phyloP scores from a whole-genome alignment of 2,329 filamentous ascomycete species.

The Colletotrichum theobromicola region DNA sequence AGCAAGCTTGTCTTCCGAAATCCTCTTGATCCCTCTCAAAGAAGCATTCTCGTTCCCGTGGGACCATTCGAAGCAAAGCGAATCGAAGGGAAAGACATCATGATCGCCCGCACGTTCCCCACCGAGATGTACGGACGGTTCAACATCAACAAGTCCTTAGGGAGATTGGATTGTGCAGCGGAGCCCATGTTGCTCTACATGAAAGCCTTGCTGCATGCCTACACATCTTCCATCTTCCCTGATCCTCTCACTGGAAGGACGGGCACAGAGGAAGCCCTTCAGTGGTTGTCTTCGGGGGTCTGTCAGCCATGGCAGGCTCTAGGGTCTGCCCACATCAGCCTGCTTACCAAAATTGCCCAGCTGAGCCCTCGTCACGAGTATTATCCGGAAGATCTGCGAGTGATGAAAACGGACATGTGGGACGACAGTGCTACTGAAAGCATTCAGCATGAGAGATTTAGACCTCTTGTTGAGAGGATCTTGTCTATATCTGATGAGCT shows the following conservation, averaged over 20 bases:
- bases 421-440: constrained; percentile 30
- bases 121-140: constrained; percentile 52
- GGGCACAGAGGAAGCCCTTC: constrained; percentile 64
- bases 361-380: constrained; percentile 36
- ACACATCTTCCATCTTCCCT: constrained; percentile 61
- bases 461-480: constrained; percentile 32
- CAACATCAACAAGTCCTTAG: constrained; percentile 57
- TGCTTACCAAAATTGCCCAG: constrained; percentile 25
- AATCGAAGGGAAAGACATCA: constrained; percentile 8
- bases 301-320: constrained; percentile 55
- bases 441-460: constrained; percentile 43
- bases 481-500: constrained; percentile 34
- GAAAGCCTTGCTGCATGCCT: constrained; percentile 65
- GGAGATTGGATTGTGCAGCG: constrained; percentile 60
- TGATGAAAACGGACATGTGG: constrained; percentile 42
- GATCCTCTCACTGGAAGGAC: constrained; percentile 64
- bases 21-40: constrained; percentile 38
- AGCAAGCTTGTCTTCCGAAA: constrained; percentile 64
- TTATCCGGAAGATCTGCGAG: constrained; percentile 38
- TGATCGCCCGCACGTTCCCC: constrained; percentile 33
- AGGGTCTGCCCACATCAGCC: rapidly evolving
- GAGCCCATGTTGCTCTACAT: constrained; percentile 60
- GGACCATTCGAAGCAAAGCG: constrained; percentile 32
- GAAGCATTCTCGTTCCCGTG: constrained; percentile 60
- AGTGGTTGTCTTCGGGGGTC: constrained; percentile 51